phyloP scores from a whole-genome alignment of 2,329 filamentous ascomycete species.

The Pseudogymnoascus sp. region DNA sequence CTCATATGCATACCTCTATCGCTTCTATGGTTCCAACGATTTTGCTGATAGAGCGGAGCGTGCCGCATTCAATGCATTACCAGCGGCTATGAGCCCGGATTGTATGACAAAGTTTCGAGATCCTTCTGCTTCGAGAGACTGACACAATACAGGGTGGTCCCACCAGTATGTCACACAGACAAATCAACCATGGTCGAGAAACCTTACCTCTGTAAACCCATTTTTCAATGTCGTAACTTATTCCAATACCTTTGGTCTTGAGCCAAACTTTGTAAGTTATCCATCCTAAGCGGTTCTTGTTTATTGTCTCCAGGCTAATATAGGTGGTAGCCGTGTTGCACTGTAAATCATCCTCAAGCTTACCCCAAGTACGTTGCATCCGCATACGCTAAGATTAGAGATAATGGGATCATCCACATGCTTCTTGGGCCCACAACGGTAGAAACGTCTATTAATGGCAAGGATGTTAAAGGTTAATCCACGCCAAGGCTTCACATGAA shows the following conservation, averaged over 20 bases:
- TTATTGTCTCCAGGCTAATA: neutral
- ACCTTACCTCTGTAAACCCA: slow-evolving; percentile 31
- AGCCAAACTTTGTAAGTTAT: slow-evolving; percentile 36
- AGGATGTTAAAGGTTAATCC: neutral
- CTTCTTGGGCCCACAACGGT: slow-evolving; percentile 37
- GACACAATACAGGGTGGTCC: slow-evolving; percentile 34
- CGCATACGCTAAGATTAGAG: slow-evolving; percentile 33
- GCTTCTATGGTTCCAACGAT: slow-evolving; percentile 24
- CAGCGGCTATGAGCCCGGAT: slow-evolving; percentile 41
- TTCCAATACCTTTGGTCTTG: slow-evolving; percentile 40
- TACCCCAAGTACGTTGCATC: slow-evolving; percentile 46
- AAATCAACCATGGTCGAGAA: slow-evolving; percentile 42
- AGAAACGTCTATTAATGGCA: slow-evolving; percentile 26
- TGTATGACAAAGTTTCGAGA: slow-evolving; percentile 18
- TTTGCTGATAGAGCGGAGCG: slow-evolving; percentile 46
- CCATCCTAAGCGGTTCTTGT: neutral
- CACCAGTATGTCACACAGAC: slow-evolving; percentile 47
- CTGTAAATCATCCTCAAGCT: slow-evolving; percentile 50
- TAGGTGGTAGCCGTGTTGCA: slow-evolving; percentile 40
- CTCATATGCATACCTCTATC: slow-evolving; percentile 29
- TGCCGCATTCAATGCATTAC: slow-evolving; percentile 47
- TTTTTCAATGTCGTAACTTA: slow-evolving; percentile 37
- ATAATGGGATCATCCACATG: slow-evolving; percentile 37
- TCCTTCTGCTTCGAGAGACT: neutral
- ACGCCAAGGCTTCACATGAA: neutral